A percentile compares a stretch with the other conserved stretches of the same genome.
Conservation (phyloP, 495 filamentous ascomycete species). For the Neurospora terricola region DNA sequence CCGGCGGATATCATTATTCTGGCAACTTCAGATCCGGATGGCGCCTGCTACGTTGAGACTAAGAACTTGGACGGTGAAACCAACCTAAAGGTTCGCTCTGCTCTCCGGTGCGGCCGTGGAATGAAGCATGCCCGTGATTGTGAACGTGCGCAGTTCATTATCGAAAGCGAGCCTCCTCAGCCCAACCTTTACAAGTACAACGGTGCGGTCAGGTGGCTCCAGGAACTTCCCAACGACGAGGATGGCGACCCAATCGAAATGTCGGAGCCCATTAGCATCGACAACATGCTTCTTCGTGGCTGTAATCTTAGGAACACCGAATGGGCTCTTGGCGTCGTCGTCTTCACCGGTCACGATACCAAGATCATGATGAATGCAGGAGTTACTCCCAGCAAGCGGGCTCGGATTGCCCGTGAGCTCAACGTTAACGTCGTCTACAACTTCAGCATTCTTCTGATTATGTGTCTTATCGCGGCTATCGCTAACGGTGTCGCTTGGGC, state of each 20-base stretch:
- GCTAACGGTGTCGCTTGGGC: slow-evolving; percentile 78
- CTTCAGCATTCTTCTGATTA: slow-evolving; percentile 78
- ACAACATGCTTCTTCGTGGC: slow-evolving; percentile 88
- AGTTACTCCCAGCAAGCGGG: slow-evolving; percentile 89
- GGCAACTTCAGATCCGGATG: slow-evolving; percentile 91
- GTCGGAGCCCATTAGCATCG: slow-evolving; percentile 89
- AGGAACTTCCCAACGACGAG: slow-evolving; percentile 51
- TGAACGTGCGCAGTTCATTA: slow-evolving; percentile 72
- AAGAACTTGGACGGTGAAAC: slow-evolving; percentile 98
- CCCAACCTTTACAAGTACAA: slow-evolving; percentile 91
- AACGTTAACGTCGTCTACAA: slow-evolving; percentile 99
- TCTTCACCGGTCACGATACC: slow-evolving; percentile 94
- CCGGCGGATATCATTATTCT: slow-evolving; percentile 92
- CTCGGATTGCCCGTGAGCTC: slow-evolving; percentile 80
- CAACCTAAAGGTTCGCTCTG: slow-evolving; percentile 91
- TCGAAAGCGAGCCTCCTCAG: slow-evolving; percentile 88
- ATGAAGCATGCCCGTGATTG: slow-evolving; percentile 88
- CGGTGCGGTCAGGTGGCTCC: slow-evolving; percentile 78
- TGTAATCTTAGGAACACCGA: slow-evolving; percentile 93
- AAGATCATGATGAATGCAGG: slow-evolving; percentile 99
- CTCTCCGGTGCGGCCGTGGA: slow-evolving; percentile 72
- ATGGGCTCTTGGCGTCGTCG: slow-evolving; percentile 90
- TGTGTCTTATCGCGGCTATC: slow-evolving; percentile 82
- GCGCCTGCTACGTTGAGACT: slow-evolving; percentile 94
- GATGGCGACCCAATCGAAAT: slow-evolving; percentile 56